Percentiles rank a stretch among this genome's conserved stretches.
phyloP scores from a whole-genome alignment of 2,329 filamentous ascomycete species.

The Tolypocladium ovalisporum region DNA sequence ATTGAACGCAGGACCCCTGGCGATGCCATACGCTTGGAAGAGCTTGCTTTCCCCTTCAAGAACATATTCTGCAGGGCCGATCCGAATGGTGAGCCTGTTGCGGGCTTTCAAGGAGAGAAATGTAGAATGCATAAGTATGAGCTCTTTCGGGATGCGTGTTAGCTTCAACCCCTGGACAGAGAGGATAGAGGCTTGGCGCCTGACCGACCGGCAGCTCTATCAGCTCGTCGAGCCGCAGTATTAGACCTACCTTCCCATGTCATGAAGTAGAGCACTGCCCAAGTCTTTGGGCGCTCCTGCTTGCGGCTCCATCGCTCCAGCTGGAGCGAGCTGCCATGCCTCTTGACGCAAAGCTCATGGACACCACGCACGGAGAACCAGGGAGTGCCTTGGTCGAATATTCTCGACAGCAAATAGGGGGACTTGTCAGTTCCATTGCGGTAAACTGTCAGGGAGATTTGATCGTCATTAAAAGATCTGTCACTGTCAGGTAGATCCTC shows the following conservation, averaged over 20 bases:
- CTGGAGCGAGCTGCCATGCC: conserved; percentile 36
- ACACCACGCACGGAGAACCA: conserved; percentile 40
- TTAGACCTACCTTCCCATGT: conserved; percentile 47
- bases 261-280: conserved; percentile 44
- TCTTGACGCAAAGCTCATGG: conserved; percentile 42
- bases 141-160: conserved; percentile 27
- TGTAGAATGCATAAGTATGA: conserved; percentile 47
- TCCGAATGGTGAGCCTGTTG: conserved; percentile 30
- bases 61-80: conserved; percentile 34
- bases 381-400: conserved; percentile 24
- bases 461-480: conserved; percentile 45
- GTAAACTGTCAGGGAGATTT: conserved; percentile 42
- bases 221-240: not conserved
- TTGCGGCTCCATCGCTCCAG: conserved; percentile 40
- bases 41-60: conserved; percentile 37
- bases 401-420: conserved; percentile 37
- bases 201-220: not conserved
- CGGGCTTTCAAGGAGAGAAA: conserved; percentile 46
- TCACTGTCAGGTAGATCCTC: conserved; percentile 1
- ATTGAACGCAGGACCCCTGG: not conserved
- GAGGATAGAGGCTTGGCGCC: not conserved
- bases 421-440: conserved; percentile 29
- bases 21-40: conserved; percentile 42
- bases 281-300: conserved; percentile 33
- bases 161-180: not conserved